Percentiles rank a stretch among this genome's conserved stretches.
These are phyloP conservation scores for Tolypocladium nubicola DNA, from an alignment of 2,329 filamentous ascomycete genomes.

Conservation along the genomic window DNA sequence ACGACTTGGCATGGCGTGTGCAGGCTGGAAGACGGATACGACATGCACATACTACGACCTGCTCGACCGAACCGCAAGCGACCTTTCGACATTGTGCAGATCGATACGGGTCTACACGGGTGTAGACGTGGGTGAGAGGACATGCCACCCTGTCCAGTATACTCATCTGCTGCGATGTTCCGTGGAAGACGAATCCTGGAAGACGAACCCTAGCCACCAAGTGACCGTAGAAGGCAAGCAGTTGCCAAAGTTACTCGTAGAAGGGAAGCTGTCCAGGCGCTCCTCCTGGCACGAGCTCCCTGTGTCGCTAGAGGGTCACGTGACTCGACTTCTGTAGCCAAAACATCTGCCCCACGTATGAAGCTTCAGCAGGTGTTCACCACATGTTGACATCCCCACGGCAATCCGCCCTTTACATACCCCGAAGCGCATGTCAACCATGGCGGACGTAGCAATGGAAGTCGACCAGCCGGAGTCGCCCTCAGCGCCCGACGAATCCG, in stretches of 20 bases:
- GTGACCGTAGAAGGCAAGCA: neutral
- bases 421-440: constrained; percentile 11
- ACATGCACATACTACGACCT: neutral
- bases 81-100: neutral
- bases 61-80: neutral
- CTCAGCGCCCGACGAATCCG: constrained; percentile 40
- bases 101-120: neutral
- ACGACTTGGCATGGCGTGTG: neutral
- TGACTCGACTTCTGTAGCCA: neutral
- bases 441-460: constrained; percentile 51
- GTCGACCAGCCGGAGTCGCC: constrained; percentile 32
- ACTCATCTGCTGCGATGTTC: neutral
- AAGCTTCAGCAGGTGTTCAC: neutral
- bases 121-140: neutral
- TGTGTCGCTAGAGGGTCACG: neutral
- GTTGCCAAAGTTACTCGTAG: neutral
- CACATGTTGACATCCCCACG: neutral
- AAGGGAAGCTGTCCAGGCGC: neutral
- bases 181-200: neutral
- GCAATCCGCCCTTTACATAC: neutral
- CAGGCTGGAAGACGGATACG: neutral
- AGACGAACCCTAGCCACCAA: neutral
- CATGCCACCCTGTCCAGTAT: neutral
- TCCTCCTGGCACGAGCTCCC: neutral
- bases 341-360: neutral